phyloP scores from a whole-genome alignment of 2,329 filamentous ascomycete genomes.

The Immersiporthe knoxdaviesiana region DNA sequence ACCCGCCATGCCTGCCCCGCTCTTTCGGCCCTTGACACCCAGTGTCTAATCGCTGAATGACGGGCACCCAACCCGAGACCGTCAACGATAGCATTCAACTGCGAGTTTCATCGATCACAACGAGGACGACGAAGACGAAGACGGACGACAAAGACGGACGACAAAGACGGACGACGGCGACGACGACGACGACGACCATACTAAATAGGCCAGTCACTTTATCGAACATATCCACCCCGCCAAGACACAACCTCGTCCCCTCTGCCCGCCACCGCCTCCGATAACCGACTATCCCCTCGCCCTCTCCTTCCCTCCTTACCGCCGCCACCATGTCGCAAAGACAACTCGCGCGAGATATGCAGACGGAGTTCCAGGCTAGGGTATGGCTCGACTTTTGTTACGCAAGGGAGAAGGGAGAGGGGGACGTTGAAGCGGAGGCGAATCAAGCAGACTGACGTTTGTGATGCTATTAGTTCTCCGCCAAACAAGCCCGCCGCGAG shows the following conservation, averaged over 20 bases:
- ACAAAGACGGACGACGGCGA: conserved; percentile 17
- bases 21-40: not conserved
- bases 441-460: conserved; percentile 13
- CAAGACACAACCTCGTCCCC: no score
- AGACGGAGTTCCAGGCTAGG: conserved; percentile 65
- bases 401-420: not conserved
- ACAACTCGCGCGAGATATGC: conserved; percentile 63
- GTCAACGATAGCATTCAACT: not conserved
- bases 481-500: conserved; percentile 64
- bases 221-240: no score
- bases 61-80: conserved; percentile 6
- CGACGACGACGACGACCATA: conserved; percentile 8
- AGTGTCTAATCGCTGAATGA: conserved; percentile 3
- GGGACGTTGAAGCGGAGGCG: no score
- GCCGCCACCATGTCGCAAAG: conserved; percentile 57
- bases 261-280: not conserved
- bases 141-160: conserved; percentile 4
- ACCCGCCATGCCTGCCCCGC: conserved; percentile 15
- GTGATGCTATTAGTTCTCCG: conserved; percentile 52
- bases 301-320: no score
- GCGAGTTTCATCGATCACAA: conserved; percentile 9
- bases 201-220: not conserved
- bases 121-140: conserved; percentile 11
- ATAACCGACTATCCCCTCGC: conserved; percentile 3
- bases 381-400: conserved; percentile 36